phyloP scores from a whole-genome alignment of 306 rosid species.

The Senna tora region DNA sequence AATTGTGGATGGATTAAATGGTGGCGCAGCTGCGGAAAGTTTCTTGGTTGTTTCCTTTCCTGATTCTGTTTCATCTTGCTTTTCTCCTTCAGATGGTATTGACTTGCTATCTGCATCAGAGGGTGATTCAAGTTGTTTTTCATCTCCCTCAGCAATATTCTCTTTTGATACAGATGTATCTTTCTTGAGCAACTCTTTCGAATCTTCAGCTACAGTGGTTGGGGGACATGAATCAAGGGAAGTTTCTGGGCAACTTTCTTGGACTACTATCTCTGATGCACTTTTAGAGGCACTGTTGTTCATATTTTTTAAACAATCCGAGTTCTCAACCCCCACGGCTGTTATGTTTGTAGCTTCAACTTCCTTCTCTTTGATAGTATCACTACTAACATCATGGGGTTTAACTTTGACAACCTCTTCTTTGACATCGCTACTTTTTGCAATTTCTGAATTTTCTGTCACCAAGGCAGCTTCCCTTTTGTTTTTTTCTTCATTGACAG shows the following conservation, averaged over 20 bases:
- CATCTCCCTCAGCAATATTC: slow-evolving; percentile 46
- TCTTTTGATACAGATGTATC: slow-evolving; percentile 38
- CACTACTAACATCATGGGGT: slow-evolving; percentile 39
- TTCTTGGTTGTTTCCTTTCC: slow-evolving; percentile 87
- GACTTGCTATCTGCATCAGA: slow-evolving; percentile 40
- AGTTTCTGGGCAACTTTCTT: slow-evolving; percentile 38
- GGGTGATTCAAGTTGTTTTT: slow-evolving; percentile 41
- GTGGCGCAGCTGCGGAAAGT: slow-evolving; percentile 98
- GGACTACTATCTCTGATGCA: slow-evolving; percentile 43
- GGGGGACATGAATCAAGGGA: slow-evolving; percentile 35
- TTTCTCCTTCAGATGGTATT: slow-evolving; percentile 59
- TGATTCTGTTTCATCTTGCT: slow-evolving; percentile 68
- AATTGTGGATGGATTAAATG: slow-evolving; percentile 82
- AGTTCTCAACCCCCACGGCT: slow-evolving; percentile 44
- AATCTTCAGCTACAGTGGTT: slow-evolving; percentile 44
- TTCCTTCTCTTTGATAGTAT: slow-evolving; percentile 41
- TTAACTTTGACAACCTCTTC: slow-evolving; percentile 44
- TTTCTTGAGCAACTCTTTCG: slow-evolving; percentile 36
- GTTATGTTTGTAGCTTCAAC: slow-evolving; percentile 44
- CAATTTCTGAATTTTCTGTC: slow-evolving; percentile 40
- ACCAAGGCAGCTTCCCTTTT: slow-evolving; percentile 40
- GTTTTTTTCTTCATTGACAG: slow-evolving; percentile 36
- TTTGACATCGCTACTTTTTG: slow-evolving; percentile 39
- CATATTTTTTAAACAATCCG: slow-evolving; percentile 35
- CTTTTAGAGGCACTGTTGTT: slow-evolving; percentile 31